These are phyloP conservation scores for Phaeoacremonium minimum DNA, from an alignment of 2,329 filamentous ascomycete species.

Conservation along the genomic window DNA sequence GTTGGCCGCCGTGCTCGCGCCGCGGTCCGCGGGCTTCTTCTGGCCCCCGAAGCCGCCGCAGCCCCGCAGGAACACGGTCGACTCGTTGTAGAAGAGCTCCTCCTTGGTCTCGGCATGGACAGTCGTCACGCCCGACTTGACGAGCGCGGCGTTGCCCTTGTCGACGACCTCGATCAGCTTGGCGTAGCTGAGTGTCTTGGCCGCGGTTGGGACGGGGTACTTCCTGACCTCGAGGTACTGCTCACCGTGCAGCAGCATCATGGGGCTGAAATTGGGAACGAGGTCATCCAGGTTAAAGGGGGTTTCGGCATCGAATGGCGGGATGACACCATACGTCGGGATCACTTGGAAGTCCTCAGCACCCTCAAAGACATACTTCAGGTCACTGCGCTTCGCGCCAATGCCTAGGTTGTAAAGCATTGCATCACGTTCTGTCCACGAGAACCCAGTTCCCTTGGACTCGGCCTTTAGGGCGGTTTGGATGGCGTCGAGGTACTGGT, in stretches of 20 bases:
- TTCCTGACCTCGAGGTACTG: slow-evolving; percentile 95
- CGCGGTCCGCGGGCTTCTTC: slow-evolving; percentile 72
- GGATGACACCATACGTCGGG: slow-evolving; percentile 93
- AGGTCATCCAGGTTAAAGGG: slow-evolving; percentile 79
- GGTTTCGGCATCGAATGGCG: slow-evolving; percentile 79
- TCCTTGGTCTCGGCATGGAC: slow-evolving; percentile 81
- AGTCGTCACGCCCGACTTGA: slow-evolving; percentile 76
- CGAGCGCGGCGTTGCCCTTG: slow-evolving; percentile 85
- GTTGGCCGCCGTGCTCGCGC: slow-evolving; percentile 75
- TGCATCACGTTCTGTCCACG: slow-evolving; percentile 79
- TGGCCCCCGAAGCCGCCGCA: slow-evolving; percentile 86
- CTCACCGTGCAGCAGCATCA: slow-evolving; percentile 98
- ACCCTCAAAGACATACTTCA: slow-evolving; percentile 86
- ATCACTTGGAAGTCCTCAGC: slow-evolving; percentile 88
- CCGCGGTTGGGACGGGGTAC: slow-evolving; percentile 85
- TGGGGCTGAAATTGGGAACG: slow-evolving; percentile 92
- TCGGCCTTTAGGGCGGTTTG: slow-evolving; percentile 69
- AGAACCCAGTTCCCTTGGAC: slow-evolving; percentile 68
- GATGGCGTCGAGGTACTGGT: slow-evolving; percentile 70
- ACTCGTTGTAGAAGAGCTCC: slow-evolving; percentile 95
- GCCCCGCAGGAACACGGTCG: slow-evolving; percentile 86
- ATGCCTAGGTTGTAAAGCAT: slow-evolving; percentile 96
- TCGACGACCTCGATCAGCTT: slow-evolving; percentile 91
- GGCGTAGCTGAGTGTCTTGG: slow-evolving; percentile 68
- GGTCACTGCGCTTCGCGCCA: slow-evolving; percentile 84